Base-by-base conservation (phyloP, 202 grass and related monocot species). In the Carex arenaria region DNA sequence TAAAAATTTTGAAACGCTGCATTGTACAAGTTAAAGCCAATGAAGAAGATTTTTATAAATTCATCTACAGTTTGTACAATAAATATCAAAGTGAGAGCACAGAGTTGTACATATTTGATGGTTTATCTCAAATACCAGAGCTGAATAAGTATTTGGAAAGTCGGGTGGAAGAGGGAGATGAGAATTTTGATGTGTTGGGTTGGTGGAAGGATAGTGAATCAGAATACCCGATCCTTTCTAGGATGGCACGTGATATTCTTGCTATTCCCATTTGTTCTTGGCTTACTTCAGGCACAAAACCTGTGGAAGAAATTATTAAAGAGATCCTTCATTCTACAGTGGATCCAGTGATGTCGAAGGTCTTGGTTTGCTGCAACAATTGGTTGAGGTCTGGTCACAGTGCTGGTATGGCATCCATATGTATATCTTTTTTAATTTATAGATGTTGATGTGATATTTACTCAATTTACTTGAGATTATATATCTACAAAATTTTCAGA, bases 181-280 rank as follows among this genome's bases (percentile, higher is more conserved):
- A 88, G 15, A 57, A 57, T 17, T 57, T 57, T 89, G 88, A 97
- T 83, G 91, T 97, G 71, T 84, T 97, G 15, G 90, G 84, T 62
- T 97, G 94, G 91, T 97, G 94, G 94, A 97, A 92, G 78, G 84
- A 83, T 49, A 92, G 90, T 78, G 87, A 91, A 10, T 86, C 91
- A 85, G 91, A 97, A 86, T 97, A 97, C 87, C 94, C 91, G 82
- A 72, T 90, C 31, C 94, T 97, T 85, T 97, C 91, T 72, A 85
- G 82, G 87, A 94, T 97, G 91, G 91, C 94, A 49, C 86, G 85
- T 74, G 94, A 97, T 86, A 97, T 97, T 88, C 90, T 97, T 80
- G 88, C 92, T 73, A 86, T 94, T 65, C 92, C 92, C 83, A 85
- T 97, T 84, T 97, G 88, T 87, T 72, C 36, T 15, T 72, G 1